Conservation (phyloP, 1,139 yeast genomes). For the Taphrina confusa region DNA sequence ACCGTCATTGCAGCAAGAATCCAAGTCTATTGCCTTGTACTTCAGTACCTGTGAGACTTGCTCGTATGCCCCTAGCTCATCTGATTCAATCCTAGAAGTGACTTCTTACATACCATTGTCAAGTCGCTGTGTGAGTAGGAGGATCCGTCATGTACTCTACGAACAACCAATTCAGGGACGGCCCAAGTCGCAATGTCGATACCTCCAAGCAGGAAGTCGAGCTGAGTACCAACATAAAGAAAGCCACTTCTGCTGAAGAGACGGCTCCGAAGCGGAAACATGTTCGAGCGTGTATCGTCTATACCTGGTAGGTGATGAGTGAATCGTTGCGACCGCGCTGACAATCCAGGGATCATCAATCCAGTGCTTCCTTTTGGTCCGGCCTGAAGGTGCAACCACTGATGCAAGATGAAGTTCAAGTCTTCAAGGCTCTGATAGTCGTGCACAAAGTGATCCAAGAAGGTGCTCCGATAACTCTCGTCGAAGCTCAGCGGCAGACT, state of each 20-base stretch:
- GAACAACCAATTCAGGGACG: slow-evolving; percentile 33
- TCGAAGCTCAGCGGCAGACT: slow-evolving; percentile 75
- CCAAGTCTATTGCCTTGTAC: no score
- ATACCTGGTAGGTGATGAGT: slow-evolving; percentile 22
- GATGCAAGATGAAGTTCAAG: slow-evolving; percentile 76
- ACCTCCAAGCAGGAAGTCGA: slow-evolving; percentile 42
- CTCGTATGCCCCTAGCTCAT: no score
- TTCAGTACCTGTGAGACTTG: no score
- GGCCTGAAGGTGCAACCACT: slow-evolving; percentile 78
- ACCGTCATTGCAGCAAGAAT: no score
- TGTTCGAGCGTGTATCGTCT: slow-evolving; percentile 51
- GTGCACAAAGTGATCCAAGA: slow-evolving; percentile 94
- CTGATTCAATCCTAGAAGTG: no score
- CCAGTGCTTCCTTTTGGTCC: slow-evolving; percentile 84
- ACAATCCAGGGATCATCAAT: slow-evolving; percentile 93
- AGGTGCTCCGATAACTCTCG: slow-evolving; percentile 83
- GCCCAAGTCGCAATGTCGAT: slow-evolving; percentile 33
- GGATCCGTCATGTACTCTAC: slow-evolving; percentile 33
- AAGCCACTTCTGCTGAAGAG: slow-evolving; percentile 85
- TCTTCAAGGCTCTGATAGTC: slow-evolving; percentile 84
- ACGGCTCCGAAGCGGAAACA: slow-evolving; percentile 95
- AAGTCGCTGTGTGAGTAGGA: no score
- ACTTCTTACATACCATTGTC: no score
- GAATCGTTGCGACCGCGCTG: neutral
- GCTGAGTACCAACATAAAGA: slow-evolving; percentile 64